Base-by-base conservation (phyloP, 176 grass and related monocot species). In the Dactylis glomerata region DNA sequence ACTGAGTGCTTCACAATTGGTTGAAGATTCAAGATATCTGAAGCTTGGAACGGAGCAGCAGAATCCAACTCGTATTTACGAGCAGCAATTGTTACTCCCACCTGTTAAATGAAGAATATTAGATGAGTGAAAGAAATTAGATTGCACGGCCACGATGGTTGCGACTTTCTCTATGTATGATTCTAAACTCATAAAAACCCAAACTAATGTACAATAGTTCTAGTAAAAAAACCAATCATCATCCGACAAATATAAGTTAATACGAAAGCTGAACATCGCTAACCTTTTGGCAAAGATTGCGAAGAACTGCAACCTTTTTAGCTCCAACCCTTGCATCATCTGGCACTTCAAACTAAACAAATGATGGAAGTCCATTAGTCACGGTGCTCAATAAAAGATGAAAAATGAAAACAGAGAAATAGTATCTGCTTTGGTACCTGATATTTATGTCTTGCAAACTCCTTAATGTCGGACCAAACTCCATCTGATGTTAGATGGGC, bases 211-310 rank as follows among this genome's bases (percentile, higher is more conserved):
- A 56, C 10, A 31, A 54, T 38, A 46, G 59, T 73, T 83, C 31
- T 26, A 45, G 31, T 26, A 0, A 71, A 51, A 23, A 81, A 49
- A 78, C 55, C 12, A 77, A 62, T 59, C 36, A 62, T 36, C 36
- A 26, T 61, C 19, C 69, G 13, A 75, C 10, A 80, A 67, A 76
- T 36, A 36, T 2, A 78, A 84, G 19, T 52, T 76, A 77, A 26
- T 41, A 65, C 13, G 12, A 83, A 32, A 19, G 37, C 38, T 65
- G 49, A 54, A 68, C 40, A 44, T n/a, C 58, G 38, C 66, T 22
- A 57, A 99, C 97, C 97, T 96, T 99, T 83, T 87, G 81, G 88
- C 97, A 99, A 69, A 99, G 84, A 94, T 99, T 96, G 55, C 93
- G 91, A 26, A 99, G 84, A 32, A 96, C 97, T 27, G 82, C 79